Evolutionary conservation across 441 rosid genomes (phyloP), one percentile per base, ranked within the genome.

Genomic region (Flueggea neowawraea): DNA sequence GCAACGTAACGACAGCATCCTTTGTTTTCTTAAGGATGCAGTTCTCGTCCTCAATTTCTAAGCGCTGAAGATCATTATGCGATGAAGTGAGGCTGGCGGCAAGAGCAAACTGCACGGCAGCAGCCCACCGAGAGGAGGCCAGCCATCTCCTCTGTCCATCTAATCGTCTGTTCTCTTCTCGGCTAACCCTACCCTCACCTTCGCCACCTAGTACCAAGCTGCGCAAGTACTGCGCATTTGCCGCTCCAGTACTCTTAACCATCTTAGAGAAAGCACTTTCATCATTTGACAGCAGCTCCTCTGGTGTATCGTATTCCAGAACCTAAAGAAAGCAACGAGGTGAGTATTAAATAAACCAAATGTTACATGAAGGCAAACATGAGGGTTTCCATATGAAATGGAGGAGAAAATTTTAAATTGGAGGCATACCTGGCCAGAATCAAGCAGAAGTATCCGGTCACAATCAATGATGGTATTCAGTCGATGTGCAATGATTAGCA

Each of bases 41-140:
- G 74, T 78, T 73, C 6, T 80, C 82, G 36, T 89, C 96, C 69
- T 80, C 85, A 14, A 82, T 73, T 62, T 84, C 90, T 63, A 91
- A 72, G 43, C 80, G 81, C 65, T 80, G 90, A 51, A 95, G 99
- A 79, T 92, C 97, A 60, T 87, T 90, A 28, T 85, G 93, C 0
- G 97, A 90, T 64, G 98, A 86, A 57, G 87, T 88, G 64, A 95
- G 97, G 88, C 95, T 90, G 61, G 80, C 90, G 31, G 90, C 86
- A 31, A 90, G 81, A 28, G 99, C 99, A 70, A 79, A 88, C 74
- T 84, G 94, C 45, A 97, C 96, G 48, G 97, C 97, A 14, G 95
- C 96, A 58, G 96, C 93, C 99, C 97, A 95, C 12, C 92, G 95
- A 53, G 99, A 88, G 70, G 98, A 90, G 51, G 97, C 98, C 58